These are phyloP conservation scores for Barnettozyma sucrosica DNA, from an alignment of 805 yeast species.

Conservation along the genomic window DNA sequence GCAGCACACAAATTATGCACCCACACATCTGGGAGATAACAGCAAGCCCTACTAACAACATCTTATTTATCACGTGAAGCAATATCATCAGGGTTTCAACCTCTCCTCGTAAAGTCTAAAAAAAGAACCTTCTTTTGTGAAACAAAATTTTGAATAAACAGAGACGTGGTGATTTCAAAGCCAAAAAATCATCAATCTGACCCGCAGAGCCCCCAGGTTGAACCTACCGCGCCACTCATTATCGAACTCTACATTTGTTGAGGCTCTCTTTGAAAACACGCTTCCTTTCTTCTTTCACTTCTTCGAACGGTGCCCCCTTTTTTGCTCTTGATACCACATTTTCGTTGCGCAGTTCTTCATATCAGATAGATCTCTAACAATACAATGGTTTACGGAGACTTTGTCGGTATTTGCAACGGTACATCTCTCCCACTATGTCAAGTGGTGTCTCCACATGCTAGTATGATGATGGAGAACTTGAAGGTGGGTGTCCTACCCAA, in stretches of 20 bases:
- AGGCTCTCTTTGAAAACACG: neutral
- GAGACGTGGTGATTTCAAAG: neutral
- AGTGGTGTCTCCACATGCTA: slow-evolving; percentile 50
- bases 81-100: neutral
- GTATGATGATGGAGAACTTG: slow-evolving; percentile 26
- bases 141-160: neutral
- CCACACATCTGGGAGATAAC: neutral
- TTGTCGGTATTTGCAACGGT: slow-evolving; percentile 50
- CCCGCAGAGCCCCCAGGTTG: neutral
- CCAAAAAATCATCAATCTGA: neutral
- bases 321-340: neutral
- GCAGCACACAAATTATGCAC: neutral
- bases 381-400: slow-evolving; percentile 62
- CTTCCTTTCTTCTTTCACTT: neutral
- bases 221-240: neutral
- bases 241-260: neutral
- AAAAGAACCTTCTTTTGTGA: neutral
- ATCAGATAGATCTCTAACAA: neutral
- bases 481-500: slow-evolving; percentile 61
- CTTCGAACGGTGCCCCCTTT: neutral
- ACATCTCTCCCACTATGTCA: slow-evolving; percentile 80
- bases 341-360: neutral
- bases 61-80: neutral
- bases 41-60: neutral
- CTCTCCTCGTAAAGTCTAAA: neutral